Conservation (phyloP, 1,139 yeast species). For the Pneumocystis wakefieldiae region DNA sequence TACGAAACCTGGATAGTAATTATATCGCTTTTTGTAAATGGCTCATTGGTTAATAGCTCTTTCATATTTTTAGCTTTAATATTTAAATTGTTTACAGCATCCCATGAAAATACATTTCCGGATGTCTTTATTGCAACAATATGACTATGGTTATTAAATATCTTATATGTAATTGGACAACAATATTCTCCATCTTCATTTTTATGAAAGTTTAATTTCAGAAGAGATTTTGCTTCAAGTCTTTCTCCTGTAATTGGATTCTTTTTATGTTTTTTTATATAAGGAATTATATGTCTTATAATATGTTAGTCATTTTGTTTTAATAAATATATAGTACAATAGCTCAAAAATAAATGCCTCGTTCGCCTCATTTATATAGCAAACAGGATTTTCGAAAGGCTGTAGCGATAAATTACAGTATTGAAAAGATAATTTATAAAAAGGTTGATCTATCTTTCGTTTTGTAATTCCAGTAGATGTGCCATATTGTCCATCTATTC, state of each 20-base stretch:
- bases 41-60: slow-evolving; percentile 24
- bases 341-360: slow-evolving; percentile 22
- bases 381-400: slow-evolving; percentile 23
- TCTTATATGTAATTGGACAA: slow-evolving; percentile 26
- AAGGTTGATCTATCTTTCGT: slow-evolving; percentile 7
- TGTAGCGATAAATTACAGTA: slow-evolving; percentile 25
- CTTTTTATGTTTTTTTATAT: slow-evolving; percentile 20
- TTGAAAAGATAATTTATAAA: slow-evolving; percentile 23
- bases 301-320: slow-evolving; percentile 1
- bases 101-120: slow-evolving; percentile 24
- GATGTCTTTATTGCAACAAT: slow-evolving; percentile 23
- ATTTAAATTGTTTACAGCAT: slow-evolving; percentile 23
- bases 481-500: slow-evolving; percentile 20
- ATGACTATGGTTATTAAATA: slow-evolving; percentile 20
- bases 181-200: slow-evolving; percentile 21
- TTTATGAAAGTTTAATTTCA: slow-evolving; percentile 20
- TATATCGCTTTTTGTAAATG: slow-evolving; percentile 22
- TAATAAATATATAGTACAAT: slow-evolving; percentile 8
- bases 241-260: slow-evolving; percentile 25
- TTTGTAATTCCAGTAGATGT: slow-evolving; percentile 20
- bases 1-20: slow-evolving; percentile 16
- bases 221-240: slow-evolving; percentile 18
- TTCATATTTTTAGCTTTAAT: slow-evolving; percentile 18
- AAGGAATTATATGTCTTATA: slow-evolving; percentile 21
- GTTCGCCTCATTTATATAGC: slow-evolving; percentile 21